Percentiles rank a stretch among this genome's conserved stretches.
These are phyloP conservation scores for Geotrichum klebahnii DNA, from an alignment of 1,139 yeast genomes.

Conservation along the genomic window DNA sequence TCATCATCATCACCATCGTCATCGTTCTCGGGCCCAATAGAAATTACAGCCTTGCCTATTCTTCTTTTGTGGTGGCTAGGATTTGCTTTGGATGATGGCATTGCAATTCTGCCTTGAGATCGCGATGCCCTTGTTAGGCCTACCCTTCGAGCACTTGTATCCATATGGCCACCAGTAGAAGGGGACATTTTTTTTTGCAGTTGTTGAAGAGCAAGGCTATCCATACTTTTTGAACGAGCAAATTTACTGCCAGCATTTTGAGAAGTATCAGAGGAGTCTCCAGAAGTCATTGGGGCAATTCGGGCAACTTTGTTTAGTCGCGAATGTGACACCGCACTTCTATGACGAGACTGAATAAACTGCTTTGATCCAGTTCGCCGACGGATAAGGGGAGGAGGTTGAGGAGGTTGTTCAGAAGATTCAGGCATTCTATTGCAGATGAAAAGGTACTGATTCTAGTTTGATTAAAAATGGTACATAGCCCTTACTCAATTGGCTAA, in stretches of 20 bases:
- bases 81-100: slow-evolving; percentile 28
- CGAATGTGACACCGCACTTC: slow-evolving; percentile 15
- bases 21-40: slow-evolving; percentile 18
- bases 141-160: background rate
- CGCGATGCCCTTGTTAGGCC: slow-evolving; percentile 21
- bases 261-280: slow-evolving; percentile 24
- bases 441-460: too few species aligned
- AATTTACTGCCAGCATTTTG: slow-evolving; percentile 18
- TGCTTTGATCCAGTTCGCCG: slow-evolving; percentile 8
- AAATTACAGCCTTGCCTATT: slow-evolving; percentile 16
- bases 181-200: slow-evolving; percentile 1
- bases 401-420: slow-evolving; percentile 2
- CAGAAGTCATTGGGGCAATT: slow-evolving; percentile 3
- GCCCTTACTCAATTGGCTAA: too few species aligned
- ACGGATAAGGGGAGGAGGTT: slow-evolving; percentile 9
- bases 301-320: slow-evolving; percentile 15
- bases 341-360: slow-evolving; percentile 14
- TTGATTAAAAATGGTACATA: too few species aligned
- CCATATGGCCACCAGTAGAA: slow-evolving; percentile 3
- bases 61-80: slow-evolving; percentile 17
- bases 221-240: slow-evolving; percentile 15
- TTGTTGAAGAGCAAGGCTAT: slow-evolving; percentile 4
- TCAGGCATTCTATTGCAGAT: slow-evolving; percentile 16
- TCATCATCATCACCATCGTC: slow-evolving; percentile 37
- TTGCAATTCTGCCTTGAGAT: slow-evolving; percentile 12